Base-by-base conservation (phyloP, 208 protist genomes). In the Leishmania major region DNA sequence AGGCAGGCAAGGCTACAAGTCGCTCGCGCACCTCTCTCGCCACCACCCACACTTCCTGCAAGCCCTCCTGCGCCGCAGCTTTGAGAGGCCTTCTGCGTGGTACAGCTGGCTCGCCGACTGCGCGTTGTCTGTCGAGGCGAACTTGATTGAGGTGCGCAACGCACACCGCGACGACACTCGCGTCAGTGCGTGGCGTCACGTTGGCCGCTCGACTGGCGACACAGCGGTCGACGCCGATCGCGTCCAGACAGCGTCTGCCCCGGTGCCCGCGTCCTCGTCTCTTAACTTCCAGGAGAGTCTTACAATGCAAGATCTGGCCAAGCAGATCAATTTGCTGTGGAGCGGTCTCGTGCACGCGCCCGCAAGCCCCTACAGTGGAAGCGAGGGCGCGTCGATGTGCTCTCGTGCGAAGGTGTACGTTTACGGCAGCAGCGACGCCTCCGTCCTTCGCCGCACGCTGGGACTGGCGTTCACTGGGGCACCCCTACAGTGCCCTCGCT, bases 401-500 rank as follows among this genome's bases (percentile, higher is more conserved):
- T 19, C 35, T 37, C 53, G 55, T 10, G 43, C 75, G 8, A 62
- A 78, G 75, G 87, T 96, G 71, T 94, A 91, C 66, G 73, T 81
- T 10, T 96, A 96, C 80, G 93, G 93, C 66, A 88, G 75, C 69
- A 75, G 51, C 22, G 93, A 96, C 75, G 75, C 57, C 13, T 62
- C 82, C 51, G 93, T 94, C 28, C 84, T 96, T 47, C 86, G 84
- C 47, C 64, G 70, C 49, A 94, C 88, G 4, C 73, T 96, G 59
- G 31, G 73, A 17, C n/a, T 77, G 53, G 78, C 53, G 43, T 49
- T 87, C 67, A 79, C 71, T 8, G 28, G 22, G 53, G 1, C 79
- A 77, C 28, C 74, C 10, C 74, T 64, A 31, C 8, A 3, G 3
- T 7, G 70, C 28, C 70, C 55, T 45, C 25, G 17, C 40, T 51